Conservation (phyloP, 2,329 filamentous ascomycete genomes). For the Rutstroemia sp. region DNA sequence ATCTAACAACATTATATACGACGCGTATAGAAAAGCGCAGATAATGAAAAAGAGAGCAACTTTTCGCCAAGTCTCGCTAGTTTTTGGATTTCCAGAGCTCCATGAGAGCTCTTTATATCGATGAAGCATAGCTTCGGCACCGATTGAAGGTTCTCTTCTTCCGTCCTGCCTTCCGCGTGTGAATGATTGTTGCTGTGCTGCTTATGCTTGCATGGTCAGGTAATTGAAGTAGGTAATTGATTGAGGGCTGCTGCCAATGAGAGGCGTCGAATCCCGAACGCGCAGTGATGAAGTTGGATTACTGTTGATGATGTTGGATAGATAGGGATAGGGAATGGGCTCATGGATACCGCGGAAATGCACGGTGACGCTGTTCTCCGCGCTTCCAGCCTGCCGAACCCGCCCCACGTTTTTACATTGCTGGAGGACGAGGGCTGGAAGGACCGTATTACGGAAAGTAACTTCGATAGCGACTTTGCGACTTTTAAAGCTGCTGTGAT, state of each 20-base stretch:
- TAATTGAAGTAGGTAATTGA: too few relatives aligned
- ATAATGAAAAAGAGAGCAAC: constrained; percentile 3
- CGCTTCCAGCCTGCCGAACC: background rate
- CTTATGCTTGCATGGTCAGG: too few relatives aligned
- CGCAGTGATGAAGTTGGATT: too few relatives aligned
- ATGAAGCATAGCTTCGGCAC: background rate
- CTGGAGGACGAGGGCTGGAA: too few relatives aligned
- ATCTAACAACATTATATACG: constrained; percentile 10
- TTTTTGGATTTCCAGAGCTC: background rate
- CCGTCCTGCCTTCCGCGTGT: background rate
- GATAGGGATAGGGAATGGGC: background rate
- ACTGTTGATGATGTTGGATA: background rate
- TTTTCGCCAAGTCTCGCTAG: background rate
- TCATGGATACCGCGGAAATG: background rate
- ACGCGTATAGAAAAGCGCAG: constrained; percentile 8
- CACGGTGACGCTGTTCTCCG: background rate
- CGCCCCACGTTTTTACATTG: too few relatives aligned
- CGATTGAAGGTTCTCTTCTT: background rate
- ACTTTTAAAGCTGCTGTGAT: too few relatives aligned
- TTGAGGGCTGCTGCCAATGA: too few relatives aligned
- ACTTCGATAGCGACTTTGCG: too few relatives aligned
- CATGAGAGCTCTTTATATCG: constrained; percentile 6
- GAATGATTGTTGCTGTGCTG: too few relatives aligned
- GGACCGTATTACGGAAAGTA: too few relatives aligned
- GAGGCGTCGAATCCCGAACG: too few relatives aligned